Base-by-base conservation (phyloP, 208 protist genomes). In the Wallacemonas rigidus region DNA sequence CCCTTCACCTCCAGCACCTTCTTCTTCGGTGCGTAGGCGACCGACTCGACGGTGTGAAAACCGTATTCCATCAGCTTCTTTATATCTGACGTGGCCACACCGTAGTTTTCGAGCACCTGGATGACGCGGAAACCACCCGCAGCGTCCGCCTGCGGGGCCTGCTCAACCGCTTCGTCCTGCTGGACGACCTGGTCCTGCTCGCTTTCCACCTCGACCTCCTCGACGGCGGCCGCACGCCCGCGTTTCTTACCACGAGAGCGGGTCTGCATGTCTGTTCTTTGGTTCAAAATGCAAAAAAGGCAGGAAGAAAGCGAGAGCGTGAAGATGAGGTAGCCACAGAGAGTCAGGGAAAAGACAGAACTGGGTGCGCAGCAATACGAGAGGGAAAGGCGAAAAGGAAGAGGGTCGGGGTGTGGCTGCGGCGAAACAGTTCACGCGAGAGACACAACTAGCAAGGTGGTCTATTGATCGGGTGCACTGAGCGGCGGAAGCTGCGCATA, bases 1-100 rank as follows among this genome's bases (percentile, higher is more conserved):
- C 99, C 99, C 85, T 99, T 99, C 36, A 99, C 95, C 1, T 82
- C 88, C 6, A 96, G 67, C 15, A 99, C 91, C 12, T 81, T 79
- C 77, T 99, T 99, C 73, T 98, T 98, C 0, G 99, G 98, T 1
- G 98, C 87, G 74, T 98, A 99, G 3, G 98, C 98, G 35, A 99
- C 78, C 0, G 95, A 89, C 84, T 99, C 98, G 0, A 99, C 94
- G 7, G 98, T 99, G 90, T 98, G 88, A 55, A 98, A 99, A 45
- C 98, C 98, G 64, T 68, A 87, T 61, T 98, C 96, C 82, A 93
- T 90, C 5, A 99, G 85, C 81, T 99, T 99, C 71, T 99, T 99
- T 58, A 99, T 93, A 76, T 99, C 99, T 2, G 85, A 88, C 4
- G 90, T 92, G 11, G 79, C 93, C 62, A 99, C 98, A 54, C 93